Evolutionary conservation across 495 filamentous ascomycete species (phyloP).

Genomic region (Letharia lupina): DNA sequence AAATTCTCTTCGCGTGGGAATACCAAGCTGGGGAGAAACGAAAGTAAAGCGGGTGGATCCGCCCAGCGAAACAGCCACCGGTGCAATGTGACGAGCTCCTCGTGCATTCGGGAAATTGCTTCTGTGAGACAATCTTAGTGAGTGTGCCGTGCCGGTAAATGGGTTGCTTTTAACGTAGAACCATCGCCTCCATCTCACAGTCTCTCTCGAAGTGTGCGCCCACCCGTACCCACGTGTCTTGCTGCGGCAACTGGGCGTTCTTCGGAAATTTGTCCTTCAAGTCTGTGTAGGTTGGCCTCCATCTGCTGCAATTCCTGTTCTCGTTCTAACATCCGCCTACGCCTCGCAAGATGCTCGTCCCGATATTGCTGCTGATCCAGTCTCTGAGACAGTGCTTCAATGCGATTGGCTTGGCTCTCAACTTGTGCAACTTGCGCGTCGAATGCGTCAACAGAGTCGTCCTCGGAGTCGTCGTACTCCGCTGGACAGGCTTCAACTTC

Average conservation of each 20-base stretch:
- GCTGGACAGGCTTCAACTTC: constrained; percentile 18
- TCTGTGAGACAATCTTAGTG: neutral
- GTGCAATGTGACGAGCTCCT: neutral
- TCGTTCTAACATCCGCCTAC: constrained; percentile 11
- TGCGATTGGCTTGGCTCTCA: constrained; percentile 18
- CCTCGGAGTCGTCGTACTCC: constrained; percentile 14
- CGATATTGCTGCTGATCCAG: constrained; percentile 8
- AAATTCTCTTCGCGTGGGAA: neutral
- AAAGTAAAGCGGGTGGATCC: neutral
- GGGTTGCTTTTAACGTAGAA: neutral
- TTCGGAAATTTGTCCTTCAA: constrained; percentile 19
- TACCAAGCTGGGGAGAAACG: neutral
- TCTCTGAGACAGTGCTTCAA: constrained; percentile 18
- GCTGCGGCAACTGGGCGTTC: constrained; percentile 14
- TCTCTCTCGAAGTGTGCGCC: constrained; percentile 17
- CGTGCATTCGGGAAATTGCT: neutral
- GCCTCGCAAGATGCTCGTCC: constrained; percentile 9
- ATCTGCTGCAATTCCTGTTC: constrained; percentile 21
- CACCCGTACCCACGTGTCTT: constrained; percentile 9
- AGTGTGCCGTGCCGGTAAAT: neutral
- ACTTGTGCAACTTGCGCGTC: constrained; percentile 14
- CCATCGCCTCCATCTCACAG: constrained; percentile 13
- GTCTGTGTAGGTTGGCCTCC: constrained; percentile 18
- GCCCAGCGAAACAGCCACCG: neutral
- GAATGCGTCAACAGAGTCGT: constrained; percentile 12